Conservation (phyloP, 345 rosid genomes). For the Pistacia integerrima region DNA sequence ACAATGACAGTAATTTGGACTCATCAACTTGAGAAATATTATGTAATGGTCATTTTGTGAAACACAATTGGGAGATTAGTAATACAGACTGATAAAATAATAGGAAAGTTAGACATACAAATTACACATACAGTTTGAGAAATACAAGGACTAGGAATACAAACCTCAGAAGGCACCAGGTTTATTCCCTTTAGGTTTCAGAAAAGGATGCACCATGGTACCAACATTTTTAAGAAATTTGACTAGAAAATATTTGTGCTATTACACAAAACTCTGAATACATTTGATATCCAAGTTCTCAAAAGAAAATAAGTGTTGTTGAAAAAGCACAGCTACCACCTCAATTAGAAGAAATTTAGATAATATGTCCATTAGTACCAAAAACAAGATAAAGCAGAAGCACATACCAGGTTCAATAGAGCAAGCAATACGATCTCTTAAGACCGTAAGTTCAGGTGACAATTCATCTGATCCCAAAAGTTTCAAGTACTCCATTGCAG, state of each 20-base stretch:
- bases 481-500: conserved; percentile 94
- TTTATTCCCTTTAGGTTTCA: neutral
- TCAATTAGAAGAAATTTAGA: neutral
- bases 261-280: neutral
- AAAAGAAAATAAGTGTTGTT: neutral
- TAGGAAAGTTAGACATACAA: neutral
- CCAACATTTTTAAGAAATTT: neutral
- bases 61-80: neutral
- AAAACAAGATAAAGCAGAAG: neutral
- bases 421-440: conserved; percentile 79
- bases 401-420: conserved; percentile 73
- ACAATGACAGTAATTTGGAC: neutral
- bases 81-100: neutral
- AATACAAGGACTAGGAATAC: neutral
- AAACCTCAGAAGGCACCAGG: neutral
- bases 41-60: neutral
- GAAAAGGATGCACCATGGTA: neutral
- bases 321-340: neutral
- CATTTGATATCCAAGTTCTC: neutral
- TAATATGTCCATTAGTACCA: neutral
- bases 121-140: neutral
- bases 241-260: neutral
- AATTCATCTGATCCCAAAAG: conserved; percentile 84
- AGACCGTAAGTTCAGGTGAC: conserved; percentile 83
- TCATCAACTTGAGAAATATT: neutral